Base-by-base conservation (phyloP, 192 early-diverging fungal species). In the Cladochytrium replicatum region DNA sequence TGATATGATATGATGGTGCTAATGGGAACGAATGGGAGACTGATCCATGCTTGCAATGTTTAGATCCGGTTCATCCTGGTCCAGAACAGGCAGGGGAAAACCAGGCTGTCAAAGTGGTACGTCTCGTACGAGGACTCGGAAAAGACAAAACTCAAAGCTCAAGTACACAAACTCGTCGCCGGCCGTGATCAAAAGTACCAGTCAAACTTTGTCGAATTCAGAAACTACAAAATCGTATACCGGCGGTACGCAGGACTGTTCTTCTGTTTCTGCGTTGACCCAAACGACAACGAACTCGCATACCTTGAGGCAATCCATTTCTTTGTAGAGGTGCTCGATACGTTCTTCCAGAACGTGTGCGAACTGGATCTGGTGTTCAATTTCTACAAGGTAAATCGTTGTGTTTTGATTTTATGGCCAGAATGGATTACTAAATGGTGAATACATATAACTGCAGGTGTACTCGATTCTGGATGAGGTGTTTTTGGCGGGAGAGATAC, bases 1-100 rank as follows among this genome's bases (percentile, higher is more conserved):
- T n/a, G n/a, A n/a, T n/a, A n/a, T n/a, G n/a, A n/a, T n/a, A n/a
- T n/a, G n/a, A n/a, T n/a, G n/a, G n/a, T n/a, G n/a, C n/a, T n/a
- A n/a, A n/a, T n/a, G n/a, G n/a, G n/a, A n/a, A n/a, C n/a, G n/a
- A n/a, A n/a, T n/a, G n/a, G n/a, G n/a, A n/a, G n/a, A n/a, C n/a
- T n/a, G n/a, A n/a, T n/a, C n/a, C n/a, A n/a, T n/a, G n/a, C n/a
- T n/a, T n/a, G n/a, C n/a, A n/a, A n/a, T n/a, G n/a, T n/a, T n/a
- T n/a, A n/a, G n/a, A n/a, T n/a, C n/a, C n/a, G 93, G 13, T 99
- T 95, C 65, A 97, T 99, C 44, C 71, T 99, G 4, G 95, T 99
- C 4, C 95, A 99, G 60, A 99, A 99, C 66, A 78, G 95, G 6
- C 95, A 99, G 57, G 95, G 95, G 27, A 99, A 99, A 71, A 99